Conservation (phyloP, 2,329 filamentous ascomycete species). For the Hypoxylon rubiginosum region DNA sequence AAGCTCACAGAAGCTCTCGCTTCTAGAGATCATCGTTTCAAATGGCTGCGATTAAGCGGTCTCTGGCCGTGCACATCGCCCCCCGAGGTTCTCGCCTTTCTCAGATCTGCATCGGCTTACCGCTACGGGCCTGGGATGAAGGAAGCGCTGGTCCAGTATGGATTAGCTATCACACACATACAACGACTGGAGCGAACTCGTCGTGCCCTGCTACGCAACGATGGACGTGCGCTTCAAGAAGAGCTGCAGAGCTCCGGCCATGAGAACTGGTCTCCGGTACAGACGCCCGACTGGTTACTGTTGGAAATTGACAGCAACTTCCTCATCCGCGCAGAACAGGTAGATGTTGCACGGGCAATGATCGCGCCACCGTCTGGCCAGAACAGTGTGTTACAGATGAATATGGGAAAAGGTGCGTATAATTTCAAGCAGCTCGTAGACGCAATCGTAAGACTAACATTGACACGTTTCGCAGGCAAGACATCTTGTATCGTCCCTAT, state of each 20-base stretch:
- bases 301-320: conserved; percentile 76
- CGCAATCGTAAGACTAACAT: not conserved
- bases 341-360: conserved; percentile 72
- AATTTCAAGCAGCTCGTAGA: not conserved
- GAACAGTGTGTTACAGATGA: conserved; percentile 75
- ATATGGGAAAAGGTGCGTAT: conserved; percentile 69
- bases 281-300: conserved; percentile 73
- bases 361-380: conserved; percentile 64
- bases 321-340: conserved; percentile 72
- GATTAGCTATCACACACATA: conserved; percentile 57
- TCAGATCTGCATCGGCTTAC: conserved; percentile 54
- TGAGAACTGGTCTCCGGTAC: conserved; percentile 66
- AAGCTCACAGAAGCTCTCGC: conserved; percentile 12
- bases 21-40: conserved; percentile 36
- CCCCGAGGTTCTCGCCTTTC: conserved; percentile 59
- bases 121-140: conserved; percentile 55
- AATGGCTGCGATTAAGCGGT: conserved; percentile 58
- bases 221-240: conserved; percentile 52
- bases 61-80: conserved; percentile 62
- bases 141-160: conserved; percentile 59
- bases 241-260: conserved; percentile 67
- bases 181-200: conserved; percentile 62
- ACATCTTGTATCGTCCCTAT: conserved; percentile 71
- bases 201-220: conserved; percentile 46
- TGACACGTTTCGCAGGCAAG: conserved; percentile 60